Base-by-base conservation (phyloP, 148 eudicot species). In the Limonium bicolor region DNA sequence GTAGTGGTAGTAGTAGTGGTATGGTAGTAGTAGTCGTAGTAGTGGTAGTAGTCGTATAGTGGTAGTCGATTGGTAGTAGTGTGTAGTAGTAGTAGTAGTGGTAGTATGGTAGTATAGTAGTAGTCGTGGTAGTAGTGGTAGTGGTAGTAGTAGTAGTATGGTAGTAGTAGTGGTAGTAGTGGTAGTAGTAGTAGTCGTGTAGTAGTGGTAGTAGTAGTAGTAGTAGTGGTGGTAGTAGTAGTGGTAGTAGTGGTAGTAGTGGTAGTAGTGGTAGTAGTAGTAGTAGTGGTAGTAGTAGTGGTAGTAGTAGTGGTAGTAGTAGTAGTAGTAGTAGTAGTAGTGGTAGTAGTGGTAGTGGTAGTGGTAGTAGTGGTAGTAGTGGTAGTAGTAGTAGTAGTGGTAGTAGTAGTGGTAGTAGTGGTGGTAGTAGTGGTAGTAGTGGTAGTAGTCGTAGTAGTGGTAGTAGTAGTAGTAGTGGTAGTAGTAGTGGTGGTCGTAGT, bases 271-370 rank as follows among this genome's bases (percentile, higher is more conserved):
- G 31, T 28, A 28, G 31, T 8, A 28, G 31, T 28, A 28, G 31
- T 28, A 28, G 31, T 31, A 18, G 53, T 20, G 21, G 53, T 20
- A 20, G 39, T 20, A 32, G 53, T 32, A 20, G 39, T 32, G 3
- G 53, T 32, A 15, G 53, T 48, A 32, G 39, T 32, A 19, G 53
- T 32, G 21, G 26, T 18, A 20, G 53, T 48, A 48, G 53, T 30
- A 6, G 53, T 48, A 20, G 53, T 48, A 32, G 53, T 48, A 48
- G 53, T 48, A 32, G 53, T 48, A 20, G 53, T 18, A 20, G 53
- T 48, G 21, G 53, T 48, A 32, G 53, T 48, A 48, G 53, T 48
- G 11, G 39, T 48, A 30, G 39, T 48, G 2, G 25, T 48, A 17
- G 39, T 48, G 33, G 53, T 48, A 19, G 53, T 32, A 48, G 53